Base-by-base conservation (phyloP, 148 eudicot genomes). In the Cornus suecica region DNA sequence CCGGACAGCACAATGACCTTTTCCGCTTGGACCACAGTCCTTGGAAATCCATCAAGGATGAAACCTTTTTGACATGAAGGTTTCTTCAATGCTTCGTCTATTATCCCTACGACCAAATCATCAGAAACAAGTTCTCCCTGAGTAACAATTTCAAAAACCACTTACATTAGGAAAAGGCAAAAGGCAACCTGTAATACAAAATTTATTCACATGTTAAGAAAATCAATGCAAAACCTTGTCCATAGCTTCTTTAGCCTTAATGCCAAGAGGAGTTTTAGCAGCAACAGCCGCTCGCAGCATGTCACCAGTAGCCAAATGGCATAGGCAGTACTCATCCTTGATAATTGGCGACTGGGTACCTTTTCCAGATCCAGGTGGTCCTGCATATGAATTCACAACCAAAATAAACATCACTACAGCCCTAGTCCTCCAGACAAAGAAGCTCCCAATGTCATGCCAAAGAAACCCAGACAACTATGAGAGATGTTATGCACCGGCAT, bases 261-360 rank as follows among this genome's bases (percentile, higher is more conserved):
- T 41, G 42, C 98, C 98, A 71, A 92, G 91, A 54, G 97, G 91
- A 23, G 97, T 92, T 83, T 92, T 90, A 71, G 98, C 97, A 76
- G 97, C 86, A 81, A 86, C 98, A 74, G 98, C 93, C 83, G 98
- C 98, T 87, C 98, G 92, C 86, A 94, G 89, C 98, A 94, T 94
- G 71, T 94, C 98, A 70, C 98, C 98, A 65, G 97, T 94, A 24
- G 97, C 98, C 82, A 94, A 85, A 83, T 94, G 98, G 79, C 98
- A 94, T 78, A 94, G 84, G 83, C 98, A 94, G 77, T 90, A 94
- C 80, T 94, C 97, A 75, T 94, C 97, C 85, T 94, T 94, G 31
- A 94, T 87, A 30, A 92, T 51, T 26, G 98, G 98, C 28, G 98
- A 92, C 63, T 94, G 98, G 45, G 98, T 94, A 58, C 98, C 98